phyloP scores from a whole-genome alignment of 352 stramenopile species.

The Pythium grandisporangium region DNA sequence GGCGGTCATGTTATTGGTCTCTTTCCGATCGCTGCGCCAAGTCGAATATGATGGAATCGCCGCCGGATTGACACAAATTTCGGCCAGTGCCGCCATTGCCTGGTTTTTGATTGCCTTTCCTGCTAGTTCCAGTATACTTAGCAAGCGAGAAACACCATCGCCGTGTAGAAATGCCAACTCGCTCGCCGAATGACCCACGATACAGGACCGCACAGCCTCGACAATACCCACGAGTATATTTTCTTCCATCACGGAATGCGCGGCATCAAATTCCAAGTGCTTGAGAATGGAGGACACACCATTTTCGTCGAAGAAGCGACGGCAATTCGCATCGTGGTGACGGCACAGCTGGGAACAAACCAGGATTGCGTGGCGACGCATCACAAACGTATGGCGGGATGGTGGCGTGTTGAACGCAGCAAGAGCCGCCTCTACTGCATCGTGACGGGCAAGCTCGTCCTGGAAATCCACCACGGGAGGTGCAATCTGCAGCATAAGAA shows the following conservation, averaged over 20 bases:
- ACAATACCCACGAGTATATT: conserved; percentile 56
- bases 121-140: conserved; percentile 39
- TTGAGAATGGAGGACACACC: conserved; percentile 32
- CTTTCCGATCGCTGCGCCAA: conserved; percentile 41
- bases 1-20: conserved; percentile 37
- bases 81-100: conserved; percentile 42
- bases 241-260: conserved; percentile 52
- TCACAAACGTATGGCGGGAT: conserved; percentile 43
- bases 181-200: conserved; percentile 41
- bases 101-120: conserved; percentile 56
- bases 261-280: conserved; percentile 35
- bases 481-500: conserved; percentile 44
- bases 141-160: conserved; percentile 47
- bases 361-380: conserved; percentile 55
- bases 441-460: conserved; percentile 30
- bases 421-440: conserved; percentile 39
- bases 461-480: conserved; percentile 22
- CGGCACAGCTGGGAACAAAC: conserved; percentile 48
- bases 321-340: conserved; percentile 33
- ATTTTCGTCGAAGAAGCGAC: conserved; percentile 35
- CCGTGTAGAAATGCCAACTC: conserved; percentile 50
- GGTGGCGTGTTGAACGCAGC: conserved; percentile 31
- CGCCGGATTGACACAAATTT: conserved; percentile 64
- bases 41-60: conserved; percentile 53
- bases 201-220: conserved; percentile 51